phyloP scores from a whole-genome alignment of 345 rosid genomes.

The Populus tremula region DNA sequence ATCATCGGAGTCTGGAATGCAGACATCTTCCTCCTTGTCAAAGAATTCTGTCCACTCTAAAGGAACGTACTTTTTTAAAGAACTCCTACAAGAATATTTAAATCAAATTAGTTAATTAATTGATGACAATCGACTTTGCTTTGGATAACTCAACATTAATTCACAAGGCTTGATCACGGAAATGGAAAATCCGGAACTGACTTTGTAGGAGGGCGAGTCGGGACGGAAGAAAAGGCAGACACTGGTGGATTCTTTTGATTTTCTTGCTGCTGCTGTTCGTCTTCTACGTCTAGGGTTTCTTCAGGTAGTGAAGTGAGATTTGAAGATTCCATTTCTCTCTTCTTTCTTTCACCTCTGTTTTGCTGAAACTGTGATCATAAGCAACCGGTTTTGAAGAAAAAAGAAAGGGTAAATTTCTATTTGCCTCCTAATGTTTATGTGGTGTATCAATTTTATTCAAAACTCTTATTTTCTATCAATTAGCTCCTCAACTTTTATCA shows the following conservation, averaged over 20 bases:
- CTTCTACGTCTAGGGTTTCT: slow-evolving; percentile 37
- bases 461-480: background rate
- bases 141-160: background rate
- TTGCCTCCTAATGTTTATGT: background rate
- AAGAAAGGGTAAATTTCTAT: too few species aligned
- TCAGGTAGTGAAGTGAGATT: slow-evolving; percentile 53
- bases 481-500: background rate
- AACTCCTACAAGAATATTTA: slow-evolving; percentile 34
- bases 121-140: too few species aligned
- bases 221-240: slow-evolving; percentile 55
- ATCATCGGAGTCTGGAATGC: slow-evolving; percentile 60
- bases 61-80: slow-evolving; percentile 56
- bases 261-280: slow-evolving; percentile 11
- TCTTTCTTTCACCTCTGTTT: background rate
- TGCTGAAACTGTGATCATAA: background rate
- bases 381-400: too few species aligned
- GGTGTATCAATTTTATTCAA: too few species aligned
- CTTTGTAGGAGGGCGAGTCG: slow-evolving; percentile 70
- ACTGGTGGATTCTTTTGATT: slow-evolving; percentile 24
- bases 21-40: slow-evolving; percentile 72
- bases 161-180: background rate
- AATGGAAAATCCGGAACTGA: slow-evolving; percentile 17
- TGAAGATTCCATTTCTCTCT: slow-evolving; percentile 45
- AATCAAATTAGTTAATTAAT: background rate
- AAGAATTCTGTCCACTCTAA: slow-evolving; percentile 67